Conservation (phyloP, 2,329 filamentous ascomycete genomes). For the Arthrobotrys iridis region DNA sequence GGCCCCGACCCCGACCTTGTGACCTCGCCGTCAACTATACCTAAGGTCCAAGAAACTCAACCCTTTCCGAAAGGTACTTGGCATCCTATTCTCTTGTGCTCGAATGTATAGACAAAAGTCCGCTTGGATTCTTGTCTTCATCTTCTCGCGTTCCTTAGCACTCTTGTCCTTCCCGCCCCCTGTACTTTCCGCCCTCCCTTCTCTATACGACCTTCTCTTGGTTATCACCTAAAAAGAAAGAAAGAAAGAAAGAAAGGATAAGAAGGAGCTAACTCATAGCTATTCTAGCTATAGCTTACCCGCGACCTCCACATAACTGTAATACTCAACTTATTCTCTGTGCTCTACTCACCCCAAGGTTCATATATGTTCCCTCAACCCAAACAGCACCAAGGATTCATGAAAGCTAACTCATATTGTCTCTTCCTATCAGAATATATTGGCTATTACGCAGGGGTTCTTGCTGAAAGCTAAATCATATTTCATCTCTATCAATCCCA, state of each 20-base stretch:
- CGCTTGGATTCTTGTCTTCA: too few relatives aligned
- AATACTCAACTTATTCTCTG: background rate
- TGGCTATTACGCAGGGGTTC: background rate
- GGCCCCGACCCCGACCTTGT: constrained; percentile 3
- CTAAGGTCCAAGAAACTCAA: constrained; percentile 50
- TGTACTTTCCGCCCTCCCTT: too few relatives aligned
- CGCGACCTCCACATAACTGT: background rate
- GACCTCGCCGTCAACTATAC: constrained; percentile 46
- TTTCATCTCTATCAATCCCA: background rate
- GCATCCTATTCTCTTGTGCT: too few relatives aligned
- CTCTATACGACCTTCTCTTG: too few relatives aligned
- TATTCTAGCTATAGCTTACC: background rate
- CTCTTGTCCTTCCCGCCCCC: too few relatives aligned
- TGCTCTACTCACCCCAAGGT: background rate
- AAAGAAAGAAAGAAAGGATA: background rate
- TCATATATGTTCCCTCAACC: background rate
- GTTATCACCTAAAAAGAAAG: background rate
- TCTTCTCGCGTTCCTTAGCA: too few relatives aligned
- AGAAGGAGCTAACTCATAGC: background rate
- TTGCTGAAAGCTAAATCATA: background rate
- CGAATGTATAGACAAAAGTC: too few relatives aligned
- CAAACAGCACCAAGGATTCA: background rate
- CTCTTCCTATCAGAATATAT: background rate
- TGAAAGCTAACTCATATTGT: background rate
- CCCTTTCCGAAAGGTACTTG: constrained; percentile 57